Evolutionary conservation across 2,329 filamentous ascomycete genomes (phyloP), one percentile per base, ranked within the genome.

Genomic region (Epichloe brachyelytri): DNA sequence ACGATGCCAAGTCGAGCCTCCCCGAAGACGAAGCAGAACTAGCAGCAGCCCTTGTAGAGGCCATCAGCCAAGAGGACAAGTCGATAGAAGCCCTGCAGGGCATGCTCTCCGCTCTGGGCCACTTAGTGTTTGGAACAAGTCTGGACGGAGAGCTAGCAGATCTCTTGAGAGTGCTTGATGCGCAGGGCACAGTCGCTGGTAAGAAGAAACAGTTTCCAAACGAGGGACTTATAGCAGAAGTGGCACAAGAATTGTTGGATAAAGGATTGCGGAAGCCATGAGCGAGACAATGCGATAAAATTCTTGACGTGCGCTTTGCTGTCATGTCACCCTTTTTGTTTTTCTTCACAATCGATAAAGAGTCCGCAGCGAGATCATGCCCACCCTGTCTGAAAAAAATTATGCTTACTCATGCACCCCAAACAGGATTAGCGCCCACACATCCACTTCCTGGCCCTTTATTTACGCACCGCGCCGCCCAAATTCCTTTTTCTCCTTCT

Each of bases 21-120:
- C 71, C 80, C 0, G 84, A 88, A 38, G 82, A 86, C 53, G 85
- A 93, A 61, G 79, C 94, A 1, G 89, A 95, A 65, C 71, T 97
- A 5, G 80, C 85, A 0, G 90, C 90, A 0, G 85, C 86, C 1
- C 69, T 93, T 7, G 69, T 95, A 1, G 89, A 96, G 66, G 85
- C 86, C 2, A 79, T 83, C 43, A 62, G 66, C 2, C 72, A 77
- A 51, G 80, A 83, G 57, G 70, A 75, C 34, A 66, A 71, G 37
- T 82, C 91, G 0, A 69, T 63, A 11, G 89, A 95, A 59, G 85
- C 86, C 0, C 66, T 90, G 14, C 86, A 85, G 60, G 88, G 88
- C 0, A 80, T 90, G 65, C 60, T 95, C 36, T 72, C 89, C 15
- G 85, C 85, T 2, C 65, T 95, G 17, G 91, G 89, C 0, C 79